Evolutionary conservation across 352 stramenopile species (phyloP), one percentile per base, ranked within the genome.

Genomic region (Pythium chondricola): DNA sequence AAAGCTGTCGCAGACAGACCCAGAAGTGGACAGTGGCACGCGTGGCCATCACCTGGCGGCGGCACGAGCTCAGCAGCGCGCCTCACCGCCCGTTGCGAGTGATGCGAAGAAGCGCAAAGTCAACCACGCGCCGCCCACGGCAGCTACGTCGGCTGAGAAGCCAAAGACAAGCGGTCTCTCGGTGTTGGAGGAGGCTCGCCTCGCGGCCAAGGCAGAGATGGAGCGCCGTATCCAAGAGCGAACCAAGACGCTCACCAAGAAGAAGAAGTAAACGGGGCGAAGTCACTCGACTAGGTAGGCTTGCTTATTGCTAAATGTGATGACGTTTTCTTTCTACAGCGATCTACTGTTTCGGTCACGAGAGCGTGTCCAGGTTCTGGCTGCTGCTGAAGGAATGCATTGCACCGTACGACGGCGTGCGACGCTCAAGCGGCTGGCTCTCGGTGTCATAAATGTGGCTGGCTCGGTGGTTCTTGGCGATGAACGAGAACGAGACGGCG

Each of bases 191-290:
- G 72, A 87, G 35, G 79, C 74, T 10, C 69, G 76, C 30, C 73
- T 71, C 30, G 76, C 74, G 18, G 79, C 79, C n/a, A 77, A 85
- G 48, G 72, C 84, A 25, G 76, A 85, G n/a, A 69, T 88, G 10
- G 73, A 83, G 27, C 67, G 69, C 27, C 76, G 79, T 10, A 79
- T 83, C 16, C 70, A 88, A 40, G 76, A 82, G 39, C 79, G 79
- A 32, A 55, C 74, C 22, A 78, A 71, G 38, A 48, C 63, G 25
- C 52, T 91, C 9, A 66, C 69, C 8, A 87, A 85, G 55, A 87
- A 87, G 67, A 85, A 87, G 43, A 75, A 83, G 53, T 82, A 63
- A 61, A 13, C 36, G 24, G 31, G 40, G 33, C 20, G 27, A 31
- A 27, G 16, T 27, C n/a, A 26, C 21, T 4, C 4, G 18, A 42